These are phyloP conservation scores for Globisporangium ultimum DNA, from an alignment of 352 stramenopile species.

Conservation along the genomic window DNA sequence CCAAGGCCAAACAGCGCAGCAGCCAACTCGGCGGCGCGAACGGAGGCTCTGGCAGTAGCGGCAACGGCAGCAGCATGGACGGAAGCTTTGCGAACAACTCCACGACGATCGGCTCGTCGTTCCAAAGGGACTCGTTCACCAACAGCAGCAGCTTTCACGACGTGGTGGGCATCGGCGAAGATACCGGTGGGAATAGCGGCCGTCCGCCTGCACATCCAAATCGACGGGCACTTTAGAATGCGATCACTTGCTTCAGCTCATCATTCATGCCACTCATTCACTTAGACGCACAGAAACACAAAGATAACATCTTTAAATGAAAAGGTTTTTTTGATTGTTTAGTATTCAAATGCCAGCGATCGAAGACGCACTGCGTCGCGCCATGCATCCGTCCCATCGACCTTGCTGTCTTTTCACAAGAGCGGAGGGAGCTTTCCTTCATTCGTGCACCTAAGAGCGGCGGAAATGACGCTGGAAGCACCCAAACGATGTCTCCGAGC, in stretches of 20 bases:
- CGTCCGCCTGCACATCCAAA: constrained; percentile 66
- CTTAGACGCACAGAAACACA: too few relatives aligned
- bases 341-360: too few relatives aligned
- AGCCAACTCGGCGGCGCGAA: background rate
- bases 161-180: constrained; percentile 16
- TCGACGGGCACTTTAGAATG: constrained; percentile 43
- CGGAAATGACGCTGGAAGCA: constrained; percentile 36
- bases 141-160: constrained; percentile 64
- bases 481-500: constrained; percentile 3
- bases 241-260: too few relatives aligned
- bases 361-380: too few relatives aligned
- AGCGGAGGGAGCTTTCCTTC: constrained; percentile 12
- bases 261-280: too few relatives aligned
- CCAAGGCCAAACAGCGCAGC: constrained; percentile 79
- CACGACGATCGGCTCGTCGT: background rate
- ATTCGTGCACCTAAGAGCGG: constrained; percentile 76
- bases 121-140: constrained; percentile 59
- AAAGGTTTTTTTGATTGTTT: background rate
- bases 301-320: background rate
- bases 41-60: background rate
- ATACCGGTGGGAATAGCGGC: constrained; percentile 14
- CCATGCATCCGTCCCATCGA: background rate
- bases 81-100: constrained; percentile 4
- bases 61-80: constrained; percentile 18
- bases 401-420: constrained; percentile 1